Percentiles rank a stretch among this genome's conserved stretches.
Evolutionary conservation across 2,329 filamentous ascomycete genomes (phyloP).

Genomic region (Elsinoe batatas): DNA sequence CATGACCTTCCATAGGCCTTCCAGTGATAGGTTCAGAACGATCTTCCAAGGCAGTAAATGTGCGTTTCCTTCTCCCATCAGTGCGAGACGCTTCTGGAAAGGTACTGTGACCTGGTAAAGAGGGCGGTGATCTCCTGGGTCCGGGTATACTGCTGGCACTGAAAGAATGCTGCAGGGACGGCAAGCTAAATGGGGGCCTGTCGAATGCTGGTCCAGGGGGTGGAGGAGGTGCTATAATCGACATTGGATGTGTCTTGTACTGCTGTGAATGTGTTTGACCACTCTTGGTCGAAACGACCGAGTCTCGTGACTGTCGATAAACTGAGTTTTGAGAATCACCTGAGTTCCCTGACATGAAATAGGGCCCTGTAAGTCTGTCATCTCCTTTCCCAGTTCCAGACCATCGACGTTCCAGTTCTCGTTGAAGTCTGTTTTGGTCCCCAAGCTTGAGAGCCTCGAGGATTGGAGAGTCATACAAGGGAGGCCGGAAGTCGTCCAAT

Average conservation of each 20-base stretch:
- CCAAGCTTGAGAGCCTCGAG: constrained; percentile 7
- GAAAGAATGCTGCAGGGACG: constrained; percentile 8
- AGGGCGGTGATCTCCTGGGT: neutral
- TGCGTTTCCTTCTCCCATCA: neutral
- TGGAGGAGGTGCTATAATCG: neutral
- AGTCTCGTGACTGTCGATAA: neutral
- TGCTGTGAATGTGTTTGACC: neutral
- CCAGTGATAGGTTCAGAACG: neutral
- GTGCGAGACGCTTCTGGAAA: neutral
- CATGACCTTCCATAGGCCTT: neutral
- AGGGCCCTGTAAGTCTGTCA: constrained; percentile 19
- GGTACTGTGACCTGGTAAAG: neutral
- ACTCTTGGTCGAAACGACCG: neutral
- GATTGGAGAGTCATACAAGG: constrained; percentile 15
- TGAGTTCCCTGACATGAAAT: constrained; percentile 28
- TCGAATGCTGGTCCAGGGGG: neutral
- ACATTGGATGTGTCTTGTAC: neutral
- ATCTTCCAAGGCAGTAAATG: neutral
- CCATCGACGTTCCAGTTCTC: constrained; percentile 24
- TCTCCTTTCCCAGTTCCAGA: constrained; percentile 21
- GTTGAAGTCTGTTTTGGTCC: constrained; percentile 6
- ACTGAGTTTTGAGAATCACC: constrained; percentile 12
- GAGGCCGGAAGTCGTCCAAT: constrained; percentile 11
- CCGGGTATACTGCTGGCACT: neutral
- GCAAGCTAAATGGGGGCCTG: neutral